Evolutionary conservation across 768 basidiomycete genomes (phyloP), one percentile per base, ranked within the genome.

Genomic region (Lentinula sp.): DNA sequence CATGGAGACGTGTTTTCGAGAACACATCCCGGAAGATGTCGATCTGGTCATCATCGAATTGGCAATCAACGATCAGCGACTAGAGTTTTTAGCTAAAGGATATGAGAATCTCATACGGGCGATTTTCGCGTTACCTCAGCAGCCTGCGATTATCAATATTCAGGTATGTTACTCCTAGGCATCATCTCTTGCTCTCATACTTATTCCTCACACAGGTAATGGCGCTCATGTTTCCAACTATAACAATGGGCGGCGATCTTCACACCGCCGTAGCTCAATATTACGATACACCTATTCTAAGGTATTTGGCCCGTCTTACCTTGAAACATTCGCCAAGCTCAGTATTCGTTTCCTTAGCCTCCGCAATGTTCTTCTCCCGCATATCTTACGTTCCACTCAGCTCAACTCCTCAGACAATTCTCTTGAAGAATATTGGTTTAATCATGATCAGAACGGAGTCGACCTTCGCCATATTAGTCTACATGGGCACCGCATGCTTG

Each of bases 1-100:
- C 31, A 56, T 56, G 55, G 55, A 56, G 55, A 56, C 55, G 28
- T 56, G 55, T 56, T 56, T 56, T 10, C 18, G n/a, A 28, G 55
- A 56, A n/a, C 55, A 56, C 4, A 56, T 56, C 0, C 55, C 55
- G 16, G 55, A 56, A 45, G 55, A 56, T 40, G 55, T 56, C 1
- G 55, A 56, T 31, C 40, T 56, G 40, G 55, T 56, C 0, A 42
- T 56, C 4, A 56, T 56, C 15, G 55, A 56, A 13, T 15, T 56
- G 9, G 55, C 55, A 5, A 56, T 56, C 8, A 56, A 56, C 15
- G 55, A 56, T 18, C 39, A 39, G 40, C 55, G 55, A 40, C 43
- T 56, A n/a, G 55, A 56, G 28, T 40, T 13, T 45, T 43, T 56
- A 13, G 55, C 55, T 8, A 40, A 40, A 16, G 37, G 37, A 8